Evolutionary conservation across 257 asterid species (phyloP).

Genomic region (Leonotis leonurus): DNA sequence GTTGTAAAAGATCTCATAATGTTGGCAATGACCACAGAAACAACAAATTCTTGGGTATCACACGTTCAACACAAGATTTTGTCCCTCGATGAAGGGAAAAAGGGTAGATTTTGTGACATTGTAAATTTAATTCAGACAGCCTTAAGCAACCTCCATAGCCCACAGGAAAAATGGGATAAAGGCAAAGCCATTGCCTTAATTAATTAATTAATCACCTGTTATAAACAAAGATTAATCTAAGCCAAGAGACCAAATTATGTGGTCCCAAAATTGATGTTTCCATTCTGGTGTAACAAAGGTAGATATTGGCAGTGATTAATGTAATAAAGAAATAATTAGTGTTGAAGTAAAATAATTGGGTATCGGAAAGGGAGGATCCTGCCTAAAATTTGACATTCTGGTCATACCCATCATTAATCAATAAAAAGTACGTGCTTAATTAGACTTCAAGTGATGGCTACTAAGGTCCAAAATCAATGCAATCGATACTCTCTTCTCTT

Average conservation of each 20-base stretch:
- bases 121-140: not conserved
- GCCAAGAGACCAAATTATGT: slow-evolving; percentile 58
- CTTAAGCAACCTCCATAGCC: slow-evolving; percentile 22
- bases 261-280: slow-evolving; percentile 69
- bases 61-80: slow-evolving; percentile 46
- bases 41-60: slow-evolving; percentile 2
- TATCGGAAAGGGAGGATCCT: slow-evolving; percentile 44
- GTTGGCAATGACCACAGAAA: slow-evolving; percentile 7
- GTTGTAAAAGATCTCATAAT: not conserved
- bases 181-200: slow-evolving; percentile 8
- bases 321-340: not conserved
- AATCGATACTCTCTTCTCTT: not conserved
- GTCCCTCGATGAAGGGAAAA: slow-evolving; percentile 20
- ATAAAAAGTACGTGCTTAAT: slow-evolving; percentile 22
- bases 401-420: slow-evolving; percentile 30
- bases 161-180: slow-evolving; percentile 15
- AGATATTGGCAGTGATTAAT: slow-evolving; percentile 22
- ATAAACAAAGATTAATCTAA: not conserved
- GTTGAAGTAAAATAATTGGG: slow-evolving; percentile 30
- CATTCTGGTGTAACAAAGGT: slow-evolving; percentile 27
- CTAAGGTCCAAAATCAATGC: slow-evolving; percentile 19
- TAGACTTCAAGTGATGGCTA: slow-evolving; percentile 30
- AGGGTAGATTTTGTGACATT: slow-evolving; percentile 5
- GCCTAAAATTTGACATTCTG: slow-evolving; percentile 37
- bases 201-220: not conserved